Conservation (phyloP, 1,284 basidiomycete genomes). For the Cutaneotrichosporon sp. region DNA sequence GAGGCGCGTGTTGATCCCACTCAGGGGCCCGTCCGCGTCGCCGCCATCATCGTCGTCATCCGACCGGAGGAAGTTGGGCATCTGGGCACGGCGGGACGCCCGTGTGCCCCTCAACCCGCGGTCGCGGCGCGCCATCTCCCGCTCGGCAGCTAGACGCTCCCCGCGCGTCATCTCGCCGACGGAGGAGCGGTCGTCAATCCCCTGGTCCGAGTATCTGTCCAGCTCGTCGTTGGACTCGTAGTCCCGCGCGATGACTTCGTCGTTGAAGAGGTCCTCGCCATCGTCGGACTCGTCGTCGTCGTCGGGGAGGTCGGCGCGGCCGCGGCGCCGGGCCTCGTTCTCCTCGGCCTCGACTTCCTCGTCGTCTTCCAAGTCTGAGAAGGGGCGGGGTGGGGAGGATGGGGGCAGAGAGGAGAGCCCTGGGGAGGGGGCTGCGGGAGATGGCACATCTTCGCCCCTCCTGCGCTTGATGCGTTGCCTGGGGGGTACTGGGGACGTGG, state of each 20-base stretch:
- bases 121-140: slow-evolving; percentile 83
- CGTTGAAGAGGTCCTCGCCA: slow-evolving; percentile 87
- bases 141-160: slow-evolving; percentile 77
- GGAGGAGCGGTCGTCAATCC: slow-evolving; percentile 78
- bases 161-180: slow-evolving; percentile 66
- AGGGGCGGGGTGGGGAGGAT: slow-evolving; percentile 53
- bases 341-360: slow-evolving; percentile 70
- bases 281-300: slow-evolving; percentile 61
- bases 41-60: slow-evolving; percentile 61
- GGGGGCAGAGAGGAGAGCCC: slow-evolving; percentile 36
- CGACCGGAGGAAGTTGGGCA: slow-evolving; percentile 77
- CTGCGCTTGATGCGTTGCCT: slow-evolving; percentile 14
- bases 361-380: slow-evolving; percentile 82
- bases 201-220: slow-evolving; percentile 82
- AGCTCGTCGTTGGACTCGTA: slow-evolving; percentile 77
- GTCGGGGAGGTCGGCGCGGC: slow-evolving; percentile 48
- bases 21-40: slow-evolving; percentile 53
- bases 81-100: slow-evolving; percentile 68
- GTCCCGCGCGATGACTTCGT: slow-evolving; percentile 73
- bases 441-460: background rate
- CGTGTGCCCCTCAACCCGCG: slow-evolving; percentile 65
- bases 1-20: slow-evolving; percentile 65
- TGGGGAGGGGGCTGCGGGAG: background rate
- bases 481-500: background rate
- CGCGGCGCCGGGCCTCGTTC: slow-evolving; percentile 54